Base-by-base conservation (phyloP, 1,284 basidiomycete genomes). In the Erythrobasidium hasegawianum region DNA sequence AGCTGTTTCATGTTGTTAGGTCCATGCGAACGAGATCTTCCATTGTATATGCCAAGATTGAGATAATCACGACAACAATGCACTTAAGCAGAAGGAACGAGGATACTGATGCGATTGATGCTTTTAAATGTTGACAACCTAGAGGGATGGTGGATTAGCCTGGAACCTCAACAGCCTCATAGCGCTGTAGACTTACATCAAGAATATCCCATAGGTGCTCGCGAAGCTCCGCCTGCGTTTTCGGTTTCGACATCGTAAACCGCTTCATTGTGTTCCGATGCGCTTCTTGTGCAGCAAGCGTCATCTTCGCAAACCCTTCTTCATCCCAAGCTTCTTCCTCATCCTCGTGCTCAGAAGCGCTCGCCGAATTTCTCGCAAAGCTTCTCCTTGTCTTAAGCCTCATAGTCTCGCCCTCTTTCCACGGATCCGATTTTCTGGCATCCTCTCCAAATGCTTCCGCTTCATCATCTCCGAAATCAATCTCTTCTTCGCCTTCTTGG, bases 401-500 rank as follows among this genome's bases (percentile, higher is more conserved):
- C 43, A 58, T 50, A 20, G 57, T 22, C 26, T 65, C 62, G 2
- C 62, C 62, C 8, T 52, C 62, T 33, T 57, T 52, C 62, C 62
- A 65, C 20, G 62, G 55, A 53, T 65, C 62, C 27, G 54, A 11
- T 41, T 20, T 8, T 50, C 9, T 16, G 9, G 5, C 81, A 53
- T 87, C 85, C 70, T 89, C 85, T 76, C 91, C 89, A 73, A 92
- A 39, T 9, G 57, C 70, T 8, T 67, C 49, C 14, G 61, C 69
- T 20, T 67, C 70, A 10, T 68, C 71, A 69, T 87, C 88, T 52
- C 88, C 92, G 76, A 94, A 94, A 43, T 70, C 66, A 14, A 93
- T 87, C 74, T 96, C 92, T 13, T 95, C 92, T 45, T 94, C 90
- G 73, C 95, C 90, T 68, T 93, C 93, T 8, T 79, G 55, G 84